Percentiles rank a stretch among this genome's conserved stretches.
phyloP scores from a whole-genome alignment of 169 alveolate species.

The Plasmodium malariae region DNA sequence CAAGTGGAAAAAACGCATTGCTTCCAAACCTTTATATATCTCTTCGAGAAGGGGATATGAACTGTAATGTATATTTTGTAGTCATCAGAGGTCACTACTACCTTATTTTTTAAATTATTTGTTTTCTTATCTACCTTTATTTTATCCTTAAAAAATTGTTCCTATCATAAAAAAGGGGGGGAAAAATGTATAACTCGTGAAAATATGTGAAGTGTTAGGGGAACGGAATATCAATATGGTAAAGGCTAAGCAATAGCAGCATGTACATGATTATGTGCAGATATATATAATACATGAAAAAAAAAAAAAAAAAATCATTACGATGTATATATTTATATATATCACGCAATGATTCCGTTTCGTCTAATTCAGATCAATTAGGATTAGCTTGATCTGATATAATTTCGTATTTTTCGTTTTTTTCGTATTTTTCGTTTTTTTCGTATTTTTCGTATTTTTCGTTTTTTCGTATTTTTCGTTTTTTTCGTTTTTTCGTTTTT shows the following conservation, averaged over 20 bases:
- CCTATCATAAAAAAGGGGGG: slow-evolving; percentile 89
- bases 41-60: slow-evolving; percentile 97
- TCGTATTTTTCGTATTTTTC: no score
- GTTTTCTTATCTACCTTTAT: slow-evolving; percentile 97
- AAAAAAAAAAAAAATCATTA: neutral
- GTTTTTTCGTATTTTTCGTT: no score
- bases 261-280: neutral
- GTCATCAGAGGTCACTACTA: slow-evolving; percentile 92
- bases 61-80: slow-evolving; percentile 93
- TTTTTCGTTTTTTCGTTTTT: no score
- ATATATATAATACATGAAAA: neutral
- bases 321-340: slow-evolving; percentile 14
- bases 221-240: neutral
- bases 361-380: no score
- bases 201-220: neutral
- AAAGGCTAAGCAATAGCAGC: neutral
- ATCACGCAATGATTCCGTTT: no score
- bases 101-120: slow-evolving; percentile 95
- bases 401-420: no score
- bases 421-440: no score
- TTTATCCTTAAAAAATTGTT: slow-evolving; percentile 93
- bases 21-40: slow-evolving; percentile 93
- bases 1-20: neutral
- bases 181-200: no score
- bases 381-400: no score